Percentiles rank a stretch among this genome's conserved stretches.
Evolutionary conservation across 164 flowering plant species (phyloP).

Genomic region (Dillenia suffruticosa): DNA sequence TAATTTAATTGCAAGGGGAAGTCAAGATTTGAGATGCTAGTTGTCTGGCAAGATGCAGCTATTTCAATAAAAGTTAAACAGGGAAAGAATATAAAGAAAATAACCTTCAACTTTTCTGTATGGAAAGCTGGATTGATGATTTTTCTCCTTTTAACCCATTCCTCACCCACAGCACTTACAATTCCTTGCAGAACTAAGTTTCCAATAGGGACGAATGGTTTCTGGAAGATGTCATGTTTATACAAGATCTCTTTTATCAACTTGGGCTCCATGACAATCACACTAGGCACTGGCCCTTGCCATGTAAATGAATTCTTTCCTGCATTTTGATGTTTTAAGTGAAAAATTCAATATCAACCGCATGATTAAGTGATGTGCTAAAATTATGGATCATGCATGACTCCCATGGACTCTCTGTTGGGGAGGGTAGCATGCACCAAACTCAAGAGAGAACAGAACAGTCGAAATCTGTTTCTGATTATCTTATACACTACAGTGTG

Average conservation of each 20-base stretch:
- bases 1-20: no score
- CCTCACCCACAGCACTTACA: conserved; percentile 23
- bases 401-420: no score
- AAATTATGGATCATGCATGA: no score
- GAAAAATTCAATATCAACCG: no score
- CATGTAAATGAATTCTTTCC: conserved; percentile 36
- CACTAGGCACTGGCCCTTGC: conserved; percentile 33
- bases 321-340: conserved; percentile 12
- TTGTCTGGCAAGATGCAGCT: neutral
- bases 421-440: no score
- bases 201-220: conserved; percentile 13
- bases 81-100: neutral
- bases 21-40: neutral
- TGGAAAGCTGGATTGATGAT: conserved; percentile 54
- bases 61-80: neutral
- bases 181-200: conserved; percentile 21
- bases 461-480: no score
- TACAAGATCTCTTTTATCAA: conserved; percentile 27
- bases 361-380: no score
- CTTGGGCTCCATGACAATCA: conserved; percentile 38
- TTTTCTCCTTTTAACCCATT: conserved; percentile 52
- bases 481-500: no score
- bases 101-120: conserved; percentile 49
- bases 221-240: conserved; percentile 20
- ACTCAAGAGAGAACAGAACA: no score